Base-by-base conservation (phyloP, 2,329 filamentous ascomycete genomes). In the Zalaria obscura region DNA sequence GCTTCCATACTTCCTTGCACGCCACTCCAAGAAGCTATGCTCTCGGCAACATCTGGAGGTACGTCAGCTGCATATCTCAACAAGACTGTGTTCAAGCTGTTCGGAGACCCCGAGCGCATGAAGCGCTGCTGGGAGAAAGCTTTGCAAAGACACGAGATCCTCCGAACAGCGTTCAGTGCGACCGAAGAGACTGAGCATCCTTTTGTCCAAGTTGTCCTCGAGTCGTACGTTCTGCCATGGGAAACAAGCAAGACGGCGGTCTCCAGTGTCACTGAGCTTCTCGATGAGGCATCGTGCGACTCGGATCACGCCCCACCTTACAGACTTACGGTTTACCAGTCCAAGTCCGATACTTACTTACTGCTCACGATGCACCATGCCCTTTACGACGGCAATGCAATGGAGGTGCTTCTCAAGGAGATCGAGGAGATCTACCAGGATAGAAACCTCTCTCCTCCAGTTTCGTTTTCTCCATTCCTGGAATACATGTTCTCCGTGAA, bases 11-110 rank as follows among this genome's bases (percentile, higher is more conserved):
- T 88, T 4, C 87, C 87, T 1, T 94, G 88, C 55, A 93, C 86
- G 1, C 83, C 87, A 1, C 64, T 95, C 0, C 88, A 95, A 57
- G 83, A 93, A 62, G 82, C 80, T 1, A 94, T 94, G 86, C 66
- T 94, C 0, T 79, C 77, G 3, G 73, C 75, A 5, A 62, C 62
- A 26, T 49, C 57, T 3, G 61, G 62, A 51, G 65, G 47, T 2
- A 59, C 59, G 1, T 57, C 63, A 7, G 60, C 62, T 1, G 68
- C 76, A 2, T 94, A 94, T 55, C 76, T 73, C 52, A 94, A 93
- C 55, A 74, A 73, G 38, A 75, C 84, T 42, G 59, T 80, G 0
- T 73, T 93, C 46, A 66, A 70, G 4, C 55, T 93, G 5, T 61
- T 59, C 4, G 65, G 68, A 1, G 59, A 76, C 29, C 44, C 73